Base-by-base conservation (phyloP, 1,284 basidiomycete genomes). In the Puccinia brachypodii region DNA sequence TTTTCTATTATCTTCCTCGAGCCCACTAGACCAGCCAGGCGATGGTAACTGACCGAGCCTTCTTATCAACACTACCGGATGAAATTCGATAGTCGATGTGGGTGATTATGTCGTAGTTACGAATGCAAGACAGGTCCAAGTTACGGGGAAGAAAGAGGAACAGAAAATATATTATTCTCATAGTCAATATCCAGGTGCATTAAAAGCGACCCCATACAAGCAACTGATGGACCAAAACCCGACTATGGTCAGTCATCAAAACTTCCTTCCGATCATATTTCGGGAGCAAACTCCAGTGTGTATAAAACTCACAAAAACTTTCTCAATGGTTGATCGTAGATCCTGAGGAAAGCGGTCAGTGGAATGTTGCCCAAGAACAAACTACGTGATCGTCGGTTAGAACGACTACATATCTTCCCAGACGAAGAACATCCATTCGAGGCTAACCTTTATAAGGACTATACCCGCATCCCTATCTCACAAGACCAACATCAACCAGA, bases 71-170 rank as follows among this genome's bases (percentile, higher is more conserved):
- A n/a, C n/a, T n/a, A n/a, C n/a, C n/a, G n/a, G n/a, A n/a, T 36
- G n/a, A 36, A 33, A 60, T 40, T 31, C 19, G 19, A 14, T 11
- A 81, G 80, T 81, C 83, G 95, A 97, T 87, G 94, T 94, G 79
- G 96, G 97, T 42, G 97, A 99, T 90, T 99, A 98, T 87, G 95
- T 99, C 42, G 91, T 98, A 31, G 95, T 99, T 11, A 97, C 95
- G 28, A 93, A 99, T 86, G 93, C 95, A 2, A 89, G 91, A 81
- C 90, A 92, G 38, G 90, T 99, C 82, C 91, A 92, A 85, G 92
- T 98, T 62, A 95, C 96, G 0, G 97, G 97, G 33, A 90, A 91
- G 85, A 99, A 98, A 88, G 90, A 91, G 11, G 90, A 94, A 82
- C 94, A 98, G 86, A 90, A 95, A 84, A 87, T 96, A 25, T 99